Evolutionary conservation across 169 alveolate species (phyloP), one percentile per base, ranked within the genome.

Genomic region (Plasmodium gaboni): DNA sequence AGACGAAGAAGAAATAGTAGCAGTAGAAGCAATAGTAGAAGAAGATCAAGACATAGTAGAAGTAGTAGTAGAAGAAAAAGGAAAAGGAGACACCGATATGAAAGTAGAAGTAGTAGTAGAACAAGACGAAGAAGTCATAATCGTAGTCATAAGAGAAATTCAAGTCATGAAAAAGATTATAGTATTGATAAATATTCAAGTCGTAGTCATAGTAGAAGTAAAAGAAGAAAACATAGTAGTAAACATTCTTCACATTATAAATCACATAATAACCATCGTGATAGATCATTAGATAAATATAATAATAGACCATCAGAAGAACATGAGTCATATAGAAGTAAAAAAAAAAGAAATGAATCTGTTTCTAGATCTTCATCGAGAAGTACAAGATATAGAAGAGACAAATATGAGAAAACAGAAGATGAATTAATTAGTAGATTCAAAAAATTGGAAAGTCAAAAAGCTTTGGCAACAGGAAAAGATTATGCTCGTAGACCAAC

Each of bases 401-500:
- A 85, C 7, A 88, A 83, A 74, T 13, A 83, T 60, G 83, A 59
- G 50, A 73, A 76, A 12, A 92, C 89, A 15, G 93, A 87, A 73
- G 94, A 92, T 32, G 96, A 85, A 74, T 63, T 92, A 50, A 70
- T 92, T 53, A 76, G 73, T 26, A 94, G 92, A 73, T 94, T 78
- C 80, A 76, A 92, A 73, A 91, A 94, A 64, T 74, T 93, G 2
- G 94, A 94, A 80, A 72, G 94, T 50, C 95, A 94, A 60, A 89
- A 90, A 60, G 96, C 94, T 3, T 69, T 94, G 24, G 96, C 96
- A 12, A 89, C 89, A 19, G 96, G 96, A 53, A 94, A 92, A 90
- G 96, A 92, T 63, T 94, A 94, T 90, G 94, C 93, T 0, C 89
- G 92, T 46, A 89, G 96, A 44, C 96, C 96, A 3, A 85, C 94